Base-by-base conservation (phyloP, 352 stramenopile genomes). In the Phytophthora tubulina region DNA sequence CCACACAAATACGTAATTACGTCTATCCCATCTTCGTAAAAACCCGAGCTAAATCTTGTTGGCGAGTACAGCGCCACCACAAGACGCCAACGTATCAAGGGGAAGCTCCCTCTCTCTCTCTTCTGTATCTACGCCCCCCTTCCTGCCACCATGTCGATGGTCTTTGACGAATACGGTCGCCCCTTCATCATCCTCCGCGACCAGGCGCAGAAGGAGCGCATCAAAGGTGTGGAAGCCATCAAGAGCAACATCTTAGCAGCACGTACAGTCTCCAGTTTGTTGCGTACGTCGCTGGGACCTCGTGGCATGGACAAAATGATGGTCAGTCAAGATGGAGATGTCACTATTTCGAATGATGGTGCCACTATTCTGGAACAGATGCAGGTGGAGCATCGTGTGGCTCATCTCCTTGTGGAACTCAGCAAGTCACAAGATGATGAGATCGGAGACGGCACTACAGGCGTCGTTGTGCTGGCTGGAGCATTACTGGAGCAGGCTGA, bases 121-220 rank as follows among this genome's bases (percentile, higher is more conserved):
- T 27, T 27, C 21, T 27, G 21, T 27, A 27, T 27, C 21, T 27
- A 27, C 21, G 1, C 61, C 27, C 11, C 27, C 31, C 17, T 38
- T 35, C 27, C 5, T 51, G n/a, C 52, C 69, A 82, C 61, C 75
- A 97, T 97, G 90, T 97, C 90, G 76, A 96, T 97, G 90, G 84
- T 97, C 73, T 97, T 97, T 96, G 98, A 99, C 93, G 98, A 99
- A 86, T 99, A 99, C 90, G 98, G 98, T 61, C 90, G 98, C 63
- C 98, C 98, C 72, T 99, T 99, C 82, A 99, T 99, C 78, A 99
- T 99, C 84, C 90, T 99, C 80, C 91, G 98, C 71, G 98, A 99
- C 81, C 98, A 99, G 81, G 97, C 99, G 81, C 89, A 92, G 51
- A 99, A 99, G 90, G 86, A 97, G 63, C 96, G 98, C 57, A 91